Percentiles rank a stretch among this genome's conserved stretches.
These are phyloP conservation scores for Leishmania martiniquensis DNA, from an alignment of 208 protist genomes.

Conservation along the genomic window DNA sequence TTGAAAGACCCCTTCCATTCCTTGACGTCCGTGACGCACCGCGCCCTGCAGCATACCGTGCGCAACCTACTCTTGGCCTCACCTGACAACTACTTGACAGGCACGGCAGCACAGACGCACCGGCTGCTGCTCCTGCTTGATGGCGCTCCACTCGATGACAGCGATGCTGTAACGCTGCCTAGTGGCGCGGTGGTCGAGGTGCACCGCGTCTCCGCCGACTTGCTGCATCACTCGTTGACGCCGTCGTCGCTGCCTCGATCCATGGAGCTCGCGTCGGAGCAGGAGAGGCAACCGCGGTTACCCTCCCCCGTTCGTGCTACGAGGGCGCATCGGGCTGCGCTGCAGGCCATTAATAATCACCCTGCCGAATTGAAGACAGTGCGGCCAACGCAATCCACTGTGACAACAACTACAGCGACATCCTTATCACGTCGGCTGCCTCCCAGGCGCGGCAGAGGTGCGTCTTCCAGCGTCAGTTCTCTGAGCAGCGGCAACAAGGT, in stretches of 20 bases:
- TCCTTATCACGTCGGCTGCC: slow-evolving; percentile 7
- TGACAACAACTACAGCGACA: background rate
- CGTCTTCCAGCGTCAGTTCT: background rate
- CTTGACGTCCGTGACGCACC: slow-evolving; percentile 26
- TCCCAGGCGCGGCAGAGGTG: background rate
- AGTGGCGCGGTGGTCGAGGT: slow-evolving; percentile 28
- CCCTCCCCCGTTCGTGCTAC: background rate
- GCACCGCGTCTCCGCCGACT: slow-evolving; percentile 3
- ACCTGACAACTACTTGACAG: background rate
- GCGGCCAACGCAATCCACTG: background rate
- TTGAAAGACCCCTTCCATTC: slow-evolving; percentile 16
- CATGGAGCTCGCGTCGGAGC: slow-evolving; percentile 5
- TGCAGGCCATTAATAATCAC: background rate
- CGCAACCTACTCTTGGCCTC: slow-evolving; percentile 8
- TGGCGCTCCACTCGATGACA: slow-evolving; percentile 20
- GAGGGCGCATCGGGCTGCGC: background rate
- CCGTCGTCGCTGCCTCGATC: slow-evolving; percentile 9
- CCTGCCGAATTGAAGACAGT: too few relatives aligned
- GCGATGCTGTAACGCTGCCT: slow-evolving; percentile 12
- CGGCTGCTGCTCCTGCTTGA: slow-evolving; percentile 24
- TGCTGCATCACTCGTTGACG: too few relatives aligned
- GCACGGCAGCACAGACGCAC: background rate
- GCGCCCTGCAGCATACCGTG: slow-evolving; percentile 18
- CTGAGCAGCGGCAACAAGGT: background rate
- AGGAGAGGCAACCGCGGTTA: slow-evolving; percentile 16